These are phyloP conservation scores for Coprinellus aureogranulatus DNA, from an alignment of 768 basidiomycete species.

Conservation along the genomic window DNA sequence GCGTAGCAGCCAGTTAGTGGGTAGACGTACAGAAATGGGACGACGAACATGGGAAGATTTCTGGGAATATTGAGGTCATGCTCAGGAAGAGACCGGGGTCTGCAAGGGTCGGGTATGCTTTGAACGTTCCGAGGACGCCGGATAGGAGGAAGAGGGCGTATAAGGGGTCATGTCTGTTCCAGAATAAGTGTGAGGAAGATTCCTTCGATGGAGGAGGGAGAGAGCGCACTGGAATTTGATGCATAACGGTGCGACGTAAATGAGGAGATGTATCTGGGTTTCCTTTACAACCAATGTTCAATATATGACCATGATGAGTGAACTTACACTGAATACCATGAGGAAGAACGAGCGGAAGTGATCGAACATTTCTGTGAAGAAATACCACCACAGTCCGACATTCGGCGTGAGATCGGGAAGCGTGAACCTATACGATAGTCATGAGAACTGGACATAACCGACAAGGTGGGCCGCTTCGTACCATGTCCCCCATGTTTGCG, in stretches of 20 bases:
- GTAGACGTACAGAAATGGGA: background rate
- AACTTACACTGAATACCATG: slow-evolving; percentile 83
- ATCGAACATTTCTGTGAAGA: slow-evolving; percentile 99
- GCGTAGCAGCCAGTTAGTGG: slow-evolving; percentile 5
- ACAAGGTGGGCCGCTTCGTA: slow-evolving; percentile 29
- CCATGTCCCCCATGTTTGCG: slow-evolving; percentile 85
- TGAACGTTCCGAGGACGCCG: slow-evolving; percentile 81
- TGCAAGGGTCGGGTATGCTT: slow-evolving; percentile 87
- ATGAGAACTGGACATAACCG: slow-evolving; percentile 2
- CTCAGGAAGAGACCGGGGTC: slow-evolving; percentile 86
- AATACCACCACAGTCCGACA: slow-evolving; percentile 97
- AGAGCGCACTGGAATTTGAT: slow-evolving; percentile 77
- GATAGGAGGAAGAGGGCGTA: slow-evolving; percentile 74
- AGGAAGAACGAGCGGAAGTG: slow-evolving; percentile 95
- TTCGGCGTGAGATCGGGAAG: slow-evolving; percentile 92
- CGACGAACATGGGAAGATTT: slow-evolving; percentile 74
- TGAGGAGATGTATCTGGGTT: slow-evolving; percentile 69
- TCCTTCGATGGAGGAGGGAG: background rate
- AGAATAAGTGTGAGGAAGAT: background rate
- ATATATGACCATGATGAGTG: background rate
- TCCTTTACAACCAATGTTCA: background rate
- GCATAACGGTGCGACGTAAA: slow-evolving; percentile 81
- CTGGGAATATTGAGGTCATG: slow-evolving; percentile 79
- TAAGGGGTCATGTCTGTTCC: slow-evolving; percentile 78
- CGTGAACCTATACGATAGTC: slow-evolving; percentile 50